Evolutionary conservation across 139 green algal species (phyloP).

Genomic region (Chlamydomonas asymmetrica): DNA sequence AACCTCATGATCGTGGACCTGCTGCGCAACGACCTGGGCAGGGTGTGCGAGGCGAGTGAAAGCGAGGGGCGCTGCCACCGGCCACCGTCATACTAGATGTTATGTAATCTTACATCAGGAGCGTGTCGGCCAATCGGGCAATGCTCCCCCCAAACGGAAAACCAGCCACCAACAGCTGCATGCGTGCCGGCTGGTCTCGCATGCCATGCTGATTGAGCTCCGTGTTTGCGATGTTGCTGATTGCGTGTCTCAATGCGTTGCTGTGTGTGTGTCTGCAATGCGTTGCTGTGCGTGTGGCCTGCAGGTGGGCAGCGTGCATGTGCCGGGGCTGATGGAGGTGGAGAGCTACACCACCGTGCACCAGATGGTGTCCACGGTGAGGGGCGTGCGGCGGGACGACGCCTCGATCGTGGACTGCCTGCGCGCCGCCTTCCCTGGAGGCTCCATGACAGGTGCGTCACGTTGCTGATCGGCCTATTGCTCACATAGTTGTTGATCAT

Average conservation of each 20-base stretch:
- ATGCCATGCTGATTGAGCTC: too few species aligned
- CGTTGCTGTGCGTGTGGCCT: neutral
- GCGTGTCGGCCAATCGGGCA: too few species aligned
- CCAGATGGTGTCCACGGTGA: slow-evolving; percentile 91
- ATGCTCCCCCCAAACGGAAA: too few species aligned
- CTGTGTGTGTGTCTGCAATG: neutral
- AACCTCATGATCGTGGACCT: slow-evolving; percentile 99
- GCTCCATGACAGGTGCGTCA: slow-evolving; percentile 95
- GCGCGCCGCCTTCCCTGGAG: slow-evolving; percentile 87
- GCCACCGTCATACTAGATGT: too few species aligned
- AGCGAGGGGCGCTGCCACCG: too few species aligned
- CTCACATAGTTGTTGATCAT: too few species aligned
- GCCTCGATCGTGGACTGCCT: slow-evolving; percentile 67
- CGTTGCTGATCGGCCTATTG: too few species aligned
- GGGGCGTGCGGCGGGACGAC: slow-evolving; percentile 53
- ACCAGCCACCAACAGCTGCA: too few species aligned
- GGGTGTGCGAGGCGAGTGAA: slow-evolving; percentile 71
- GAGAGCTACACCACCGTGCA: slow-evolving; percentile 96
- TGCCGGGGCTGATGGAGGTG: slow-evolving; percentile 90
- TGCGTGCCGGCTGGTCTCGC: too few species aligned
- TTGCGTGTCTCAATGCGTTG: too few species aligned
- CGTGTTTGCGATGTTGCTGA: too few species aligned
- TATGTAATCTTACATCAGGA: too few species aligned
- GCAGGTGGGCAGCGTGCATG: slow-evolving; percentile 81
- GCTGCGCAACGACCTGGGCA: slow-evolving; percentile 95